A percentile compares a stretch with the other conserved stretches of the same genome.
phyloP scores from a whole-genome alignment of 148 eudicot species.

The Beta vulgaris region DNA sequence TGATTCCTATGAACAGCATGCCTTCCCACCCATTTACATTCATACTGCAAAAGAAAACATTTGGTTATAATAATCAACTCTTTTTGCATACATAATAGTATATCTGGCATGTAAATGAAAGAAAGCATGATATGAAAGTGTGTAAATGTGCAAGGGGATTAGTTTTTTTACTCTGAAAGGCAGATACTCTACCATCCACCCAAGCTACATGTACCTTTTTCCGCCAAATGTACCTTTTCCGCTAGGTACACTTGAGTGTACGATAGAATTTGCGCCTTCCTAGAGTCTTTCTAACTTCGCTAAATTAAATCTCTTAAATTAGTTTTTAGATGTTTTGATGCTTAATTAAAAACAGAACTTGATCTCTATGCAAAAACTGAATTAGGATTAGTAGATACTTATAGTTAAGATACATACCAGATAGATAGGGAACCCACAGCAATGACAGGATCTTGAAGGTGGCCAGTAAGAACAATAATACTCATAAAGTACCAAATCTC shows the following conservation, averaged over 20 bases:
- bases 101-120: too few species aligned
- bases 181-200: not conserved
- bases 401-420: constrained; percentile 41
- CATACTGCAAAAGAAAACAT: constrained; percentile 57
- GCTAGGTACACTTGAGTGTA: not conserved
- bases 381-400: not conserved
- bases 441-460: constrained; percentile 75
- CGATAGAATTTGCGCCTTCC: not conserved
- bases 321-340: too few species aligned
- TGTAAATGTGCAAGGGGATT: not conserved
- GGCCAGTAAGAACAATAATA: constrained; percentile 95
- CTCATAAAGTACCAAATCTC: constrained; percentile 98
- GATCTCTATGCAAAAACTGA: not conserved
- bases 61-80: not conserved
- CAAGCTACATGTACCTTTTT: not conserved
- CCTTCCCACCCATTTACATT: constrained; percentile 98
- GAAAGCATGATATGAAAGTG: too few species aligned
- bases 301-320: too few species aligned
- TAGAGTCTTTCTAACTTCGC: too few species aligned
- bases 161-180: not conserved
- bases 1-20: constrained; percentile 89
- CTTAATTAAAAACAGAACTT: too few species aligned
- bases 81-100: too few species aligned
- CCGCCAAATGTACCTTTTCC: not conserved
- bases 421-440: constrained; percentile 95